Base-by-base conservation (phyloP, 23 red algal genomes). In the Gracilaria caudata region DNA sequence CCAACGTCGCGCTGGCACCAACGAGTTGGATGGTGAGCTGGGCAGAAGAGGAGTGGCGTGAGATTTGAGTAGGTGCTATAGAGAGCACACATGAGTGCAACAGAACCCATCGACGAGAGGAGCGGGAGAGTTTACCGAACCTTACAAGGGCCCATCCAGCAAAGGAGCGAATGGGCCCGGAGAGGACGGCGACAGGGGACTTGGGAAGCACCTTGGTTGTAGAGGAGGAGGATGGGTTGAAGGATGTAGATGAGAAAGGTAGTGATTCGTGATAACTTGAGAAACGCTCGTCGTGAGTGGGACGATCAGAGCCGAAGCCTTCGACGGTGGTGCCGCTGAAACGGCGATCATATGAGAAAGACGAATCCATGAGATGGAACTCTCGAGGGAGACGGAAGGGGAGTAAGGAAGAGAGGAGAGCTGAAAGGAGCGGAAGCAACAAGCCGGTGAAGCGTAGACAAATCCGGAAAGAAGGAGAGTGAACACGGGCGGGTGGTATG, bases 151-250 rank as follows among this genome's bases (percentile, higher is more conserved):
- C 87, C 87, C 87, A 91, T 40, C 77, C 87, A 6, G 64, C 64
- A 17, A 91, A 82, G 33, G 87, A 68, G 40, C 87, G 87, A 21
- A 76, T 82, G 24, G 87, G 87, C 11, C 87, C 87, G 46, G 87
- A 81, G 40, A 91, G 87, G 17, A 91, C 87, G 61, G 85, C 85
- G 41, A 89, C 72, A 5, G 43, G 40, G 17, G 71, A 65, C 72
- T 89, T 89, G 26, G 57, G 51, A 46, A 89, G 39, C 32, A 49
- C 29, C 46, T 55, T 49, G 85, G 34, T 23, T 43, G 21, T 34
- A 29, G 38, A n/a, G 51, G 70, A 75, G 38, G 56, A 77, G 8
- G 85, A 51, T 21, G 55, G 30, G 54, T 40, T 89, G 85, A 57
- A 66, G 53, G 47, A 64, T 61, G 85, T 28, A 14, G 51, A 80